Evolutionary conservation across 129 eudicot genomes (phyloP), one percentile per base, ranked within the genome.

Genomic region (Erigeron canadensis): DNA sequence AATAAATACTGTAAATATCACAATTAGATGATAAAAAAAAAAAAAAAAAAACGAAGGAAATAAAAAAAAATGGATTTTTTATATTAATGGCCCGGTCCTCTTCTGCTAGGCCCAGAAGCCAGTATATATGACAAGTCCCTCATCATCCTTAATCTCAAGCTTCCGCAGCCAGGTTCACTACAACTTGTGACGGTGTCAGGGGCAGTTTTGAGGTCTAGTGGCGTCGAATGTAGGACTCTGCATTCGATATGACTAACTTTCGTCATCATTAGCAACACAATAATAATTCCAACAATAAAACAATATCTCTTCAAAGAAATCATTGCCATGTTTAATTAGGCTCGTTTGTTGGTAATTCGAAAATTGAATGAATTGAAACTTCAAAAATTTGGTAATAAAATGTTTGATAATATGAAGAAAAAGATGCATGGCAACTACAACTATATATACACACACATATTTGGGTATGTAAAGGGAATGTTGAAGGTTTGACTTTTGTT

Each of bases 21-120:
- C 34, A 28, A 28, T 28, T 28, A 0, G 34, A 28, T 1, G 34
- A 28, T 28, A 3, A 28, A 28, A 28, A 28, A 28, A 23, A 23
- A 23, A 28, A 28, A 0, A 0, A 28, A 23, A 23, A 23, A 28
- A 28, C 0, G 1, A 28, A 28, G 34, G 34, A 28, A 28, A 28
- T 28, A 28, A 28, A 2, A 28, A 28, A 28, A 28, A 28, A 1
- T 28, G 34, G 34, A 28, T 28, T 28, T 28, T 28, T 3, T 28
- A 28, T 28, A 28, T 28, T 8, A 62, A 62, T 62, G 67, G 13
- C 67, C 67, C 38, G 67, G 28, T 38, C 67, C 67, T 62, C 67
- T 62, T 62, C 38, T 62, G 67, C 67, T 62, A 10, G 67, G 67
- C 18, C 67, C 67, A 6, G 67, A 62, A 62, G 67, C 67, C 67